phyloP scores from a whole-genome alignment of 2,329 filamentous ascomycete genomes.

The Calonectria pseudoreteaudii region DNA sequence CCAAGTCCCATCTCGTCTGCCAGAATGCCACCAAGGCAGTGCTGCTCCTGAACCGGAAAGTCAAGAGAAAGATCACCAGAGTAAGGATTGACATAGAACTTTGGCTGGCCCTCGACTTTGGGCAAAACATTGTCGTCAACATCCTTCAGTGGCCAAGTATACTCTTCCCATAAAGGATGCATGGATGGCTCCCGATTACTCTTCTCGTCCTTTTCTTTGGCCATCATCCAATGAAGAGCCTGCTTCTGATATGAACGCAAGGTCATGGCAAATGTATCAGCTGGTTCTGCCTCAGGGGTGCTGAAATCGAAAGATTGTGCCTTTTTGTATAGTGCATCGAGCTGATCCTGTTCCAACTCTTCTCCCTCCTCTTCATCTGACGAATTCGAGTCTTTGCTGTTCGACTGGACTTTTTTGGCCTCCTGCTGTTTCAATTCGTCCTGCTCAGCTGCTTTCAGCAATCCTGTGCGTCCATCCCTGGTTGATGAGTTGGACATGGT shows the following conservation, averaged over 20 bases:
- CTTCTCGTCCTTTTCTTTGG: conserved; percentile 86
- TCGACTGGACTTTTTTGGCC: conserved; percentile 48
- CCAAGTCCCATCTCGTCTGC: conserved; percentile 98
- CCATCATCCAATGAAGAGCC: conserved; percentile 94
- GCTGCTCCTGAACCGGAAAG: conserved; percentile 93
- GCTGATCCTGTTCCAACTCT: conserved; percentile 94
- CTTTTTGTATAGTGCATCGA: conserved; percentile 94
- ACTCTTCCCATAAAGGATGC: conserved; percentile 98
- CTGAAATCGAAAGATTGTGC: conserved; percentile 97
- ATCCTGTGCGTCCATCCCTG: conserved; percentile 83
- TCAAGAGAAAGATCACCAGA: conserved; percentile 92
- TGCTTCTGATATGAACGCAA: conserved; percentile 96
- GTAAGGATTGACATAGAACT: conserved; percentile 97
- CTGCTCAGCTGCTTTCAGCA: conserved; percentile 88
- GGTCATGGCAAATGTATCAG: conserved; percentile 83
- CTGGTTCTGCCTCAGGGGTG: conserved; percentile 87
- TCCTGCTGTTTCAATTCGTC: conserved; percentile 81
- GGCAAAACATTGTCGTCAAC: conserved; percentile 84
- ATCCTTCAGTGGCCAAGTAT: conserved; percentile 88
- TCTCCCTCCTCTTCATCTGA: conserved; percentile 86
- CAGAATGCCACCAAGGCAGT: conserved; percentile 91
- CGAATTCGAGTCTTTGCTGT: conserved; percentile 52
- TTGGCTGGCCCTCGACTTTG: conserved; percentile 70
- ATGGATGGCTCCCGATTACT: conserved; percentile 82
- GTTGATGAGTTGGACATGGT: conserved; percentile 80